Base-by-base conservation (phyloP, 176 grass and related monocot species). In the Hsuehochloa calcarea region DNA sequence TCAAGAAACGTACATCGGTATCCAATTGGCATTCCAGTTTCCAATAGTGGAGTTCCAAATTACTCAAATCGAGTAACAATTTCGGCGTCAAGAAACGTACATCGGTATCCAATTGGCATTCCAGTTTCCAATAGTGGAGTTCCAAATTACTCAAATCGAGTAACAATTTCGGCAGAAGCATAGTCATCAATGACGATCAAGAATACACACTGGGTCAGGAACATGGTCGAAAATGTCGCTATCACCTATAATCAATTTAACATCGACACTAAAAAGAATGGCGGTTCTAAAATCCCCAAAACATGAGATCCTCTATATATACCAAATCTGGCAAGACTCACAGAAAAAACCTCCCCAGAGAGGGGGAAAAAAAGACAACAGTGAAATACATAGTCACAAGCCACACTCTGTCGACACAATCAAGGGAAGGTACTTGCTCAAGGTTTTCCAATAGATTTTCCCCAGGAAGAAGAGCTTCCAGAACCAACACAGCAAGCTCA, bases 241-340 rank as follows among this genome's bases (percentile, higher is more conserved):
- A 56, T 63, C 52, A 87, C 62, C 80, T 87, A 91, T 84, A 91
- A 80, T 84, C 75, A 87, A 87, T 84, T 85, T 65, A 86, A 85
- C 89, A 80, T 55, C 14, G 26, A 49, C 62, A 70, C 75, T 89
- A 92, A 75, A 82, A 92, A 84, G 70, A 89, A 92, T 87, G 84
- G 79, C 7, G 41, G 25, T 39, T 74, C 74, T 84, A 65, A 92
- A 79, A 56, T 65, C 13, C 13, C 84, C 40, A 80, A 86, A 89
- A 92, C 55, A 29, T 79, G 66, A 86, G 44, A 70, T 70, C 79
- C 55, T 58, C 62, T 89, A 84, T 92, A 84, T 92, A 37, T 59
- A 89, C 80, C 90, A 80, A 87, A 80, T 68, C 68, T 89, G 80
- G 75, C 77, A 89, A 26, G 72, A 76, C 37, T 70, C 51, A 22